Conservation (phyloP, 1,139 yeast genomes). For the Arxiozyma heterogenica region DNA sequence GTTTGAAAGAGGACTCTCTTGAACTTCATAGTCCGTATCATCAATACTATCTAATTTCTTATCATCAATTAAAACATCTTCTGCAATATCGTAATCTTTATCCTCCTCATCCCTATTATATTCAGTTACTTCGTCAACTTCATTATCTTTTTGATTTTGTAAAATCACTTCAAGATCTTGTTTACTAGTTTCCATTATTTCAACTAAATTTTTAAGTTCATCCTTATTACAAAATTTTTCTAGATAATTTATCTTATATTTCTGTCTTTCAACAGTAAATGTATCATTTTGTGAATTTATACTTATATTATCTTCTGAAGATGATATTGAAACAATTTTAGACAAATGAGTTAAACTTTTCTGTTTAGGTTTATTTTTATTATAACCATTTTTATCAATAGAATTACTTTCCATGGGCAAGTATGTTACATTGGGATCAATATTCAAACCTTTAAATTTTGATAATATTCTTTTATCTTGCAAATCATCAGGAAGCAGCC, state of each 20-base stretch:
- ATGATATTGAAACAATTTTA: background rate
- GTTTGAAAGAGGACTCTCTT: background rate
- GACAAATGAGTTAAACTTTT: slow-evolving; percentile 1
- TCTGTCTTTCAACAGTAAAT: slow-evolving; percentile 1
- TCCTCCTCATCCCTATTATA: slow-evolving; percentile 2
- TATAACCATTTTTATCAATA: background rate
- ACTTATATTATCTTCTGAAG: background rate
- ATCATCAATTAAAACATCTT: background rate
- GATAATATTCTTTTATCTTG: slow-evolving; percentile 52
- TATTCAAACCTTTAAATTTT: slow-evolving; percentile 34
- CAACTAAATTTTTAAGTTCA: slow-evolving; percentile 29
- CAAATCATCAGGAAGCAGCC: slow-evolving; percentile 44
- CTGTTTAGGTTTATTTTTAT: slow-evolving; percentile 1
- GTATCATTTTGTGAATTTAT: background rate
- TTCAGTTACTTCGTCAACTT: slow-evolving; percentile 7
- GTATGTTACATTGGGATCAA: slow-evolving; percentile 30
- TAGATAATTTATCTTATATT: slow-evolving; percentile 14
- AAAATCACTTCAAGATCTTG: slow-evolving; percentile 24
- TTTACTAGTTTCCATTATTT: slow-evolving; percentile 29
- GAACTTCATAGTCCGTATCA: slow-evolving; percentile 1
- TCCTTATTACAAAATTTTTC: slow-evolving; percentile 24
- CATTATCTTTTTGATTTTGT: slow-evolving; percentile 11
- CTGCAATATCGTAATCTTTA: background rate
- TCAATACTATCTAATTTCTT: background rate
- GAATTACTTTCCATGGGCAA: slow-evolving; percentile 17